Evolutionary conservation across 2,329 filamentous ascomycete species (phyloP).

Genomic region (Mollisiaceae sp.): DNA sequence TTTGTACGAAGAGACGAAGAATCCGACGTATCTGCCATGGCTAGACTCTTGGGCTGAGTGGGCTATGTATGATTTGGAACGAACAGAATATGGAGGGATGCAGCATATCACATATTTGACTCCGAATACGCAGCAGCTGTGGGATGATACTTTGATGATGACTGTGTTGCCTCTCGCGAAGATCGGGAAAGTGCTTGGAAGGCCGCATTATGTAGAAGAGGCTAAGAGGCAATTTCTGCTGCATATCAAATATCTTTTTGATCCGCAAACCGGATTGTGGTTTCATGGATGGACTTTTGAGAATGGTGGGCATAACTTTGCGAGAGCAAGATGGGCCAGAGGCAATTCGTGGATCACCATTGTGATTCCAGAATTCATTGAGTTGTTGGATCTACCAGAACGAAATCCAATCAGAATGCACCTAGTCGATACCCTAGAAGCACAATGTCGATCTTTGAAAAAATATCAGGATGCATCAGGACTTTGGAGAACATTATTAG

Average conservation of each 20-base stretch:
- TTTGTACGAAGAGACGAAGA: slow-evolving; percentile 76
- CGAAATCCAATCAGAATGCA: slow-evolving; percentile 41
- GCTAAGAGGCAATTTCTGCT: slow-evolving; percentile 79
- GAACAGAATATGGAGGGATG: slow-evolving; percentile 67
- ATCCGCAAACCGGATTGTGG: slow-evolving; percentile 70
- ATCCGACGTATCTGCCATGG: slow-evolving; percentile 75
- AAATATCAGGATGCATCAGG: slow-evolving; percentile 65
- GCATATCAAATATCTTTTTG: slow-evolving; percentile 80
- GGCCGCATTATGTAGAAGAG: slow-evolving; percentile 77
- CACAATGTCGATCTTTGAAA: slow-evolving; percentile 70
- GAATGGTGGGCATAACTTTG: slow-evolving; percentile 67
- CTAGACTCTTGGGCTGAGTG: slow-evolving; percentile 82
- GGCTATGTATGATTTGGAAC: slow-evolving; percentile 77
- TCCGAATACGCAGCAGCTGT: slow-evolving; percentile 75
- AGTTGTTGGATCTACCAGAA: slow-evolving; percentile 65
- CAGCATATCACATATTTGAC: slow-evolving; percentile 54
- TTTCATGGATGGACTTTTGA: slow-evolving; percentile 85
- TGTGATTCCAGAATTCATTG: slow-evolving; percentile 79
- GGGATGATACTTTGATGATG: slow-evolving; percentile 91
- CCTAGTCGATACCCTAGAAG: slow-evolving; percentile 66
- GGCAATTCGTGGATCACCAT: slow-evolving; percentile 80
- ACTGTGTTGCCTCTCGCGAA: slow-evolving; percentile 81
- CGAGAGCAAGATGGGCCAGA: slow-evolving; percentile 60
- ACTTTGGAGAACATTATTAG: slow-evolving; percentile 77
- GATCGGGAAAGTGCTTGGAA: slow-evolving; percentile 66